These are phyloP conservation scores for Lupinus albus DNA, from an alignment of 306 rosid genomes.

Conservation along the genomic window DNA sequence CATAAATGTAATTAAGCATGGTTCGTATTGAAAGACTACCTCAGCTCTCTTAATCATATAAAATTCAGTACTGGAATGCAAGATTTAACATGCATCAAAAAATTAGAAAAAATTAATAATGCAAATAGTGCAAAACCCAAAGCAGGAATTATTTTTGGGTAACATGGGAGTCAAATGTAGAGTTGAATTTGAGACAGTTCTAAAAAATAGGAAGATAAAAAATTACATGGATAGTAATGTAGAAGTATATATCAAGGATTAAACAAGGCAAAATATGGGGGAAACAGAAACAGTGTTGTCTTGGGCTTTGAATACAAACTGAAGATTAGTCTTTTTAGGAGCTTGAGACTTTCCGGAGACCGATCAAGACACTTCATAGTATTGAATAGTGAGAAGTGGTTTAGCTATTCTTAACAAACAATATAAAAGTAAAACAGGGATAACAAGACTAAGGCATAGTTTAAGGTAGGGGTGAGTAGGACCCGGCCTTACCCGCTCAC, in stretches of 20 bases:
- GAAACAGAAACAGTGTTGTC: neutral
- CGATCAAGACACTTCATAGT: neutral
- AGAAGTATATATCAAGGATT: neutral
- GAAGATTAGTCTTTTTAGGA: neutral
- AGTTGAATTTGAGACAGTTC: neutral
- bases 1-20: conserved; percentile 22
- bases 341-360: neutral
- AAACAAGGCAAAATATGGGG: neutral
- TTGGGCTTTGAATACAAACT: neutral
- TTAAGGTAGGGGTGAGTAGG: too few relatives aligned
- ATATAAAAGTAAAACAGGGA: neutral
- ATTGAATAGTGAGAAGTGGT: neutral
- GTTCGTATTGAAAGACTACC: neutral
- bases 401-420: neutral
- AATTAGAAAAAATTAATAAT: neutral
- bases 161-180: conserved; percentile 7
- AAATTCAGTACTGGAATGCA: neutral
- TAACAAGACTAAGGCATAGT: neutral
- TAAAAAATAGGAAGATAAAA: neutral
- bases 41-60: conserved; percentile 8
- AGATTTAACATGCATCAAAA: conserved; percentile 15
- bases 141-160: neutral
- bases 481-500: too few relatives aligned
- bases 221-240: neutral
- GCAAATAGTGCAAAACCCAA: conserved; percentile 8